phyloP scores from a whole-genome alignment of 2,329 filamentous ascomycete species.

The Penicillium fuscoglaucum region DNA sequence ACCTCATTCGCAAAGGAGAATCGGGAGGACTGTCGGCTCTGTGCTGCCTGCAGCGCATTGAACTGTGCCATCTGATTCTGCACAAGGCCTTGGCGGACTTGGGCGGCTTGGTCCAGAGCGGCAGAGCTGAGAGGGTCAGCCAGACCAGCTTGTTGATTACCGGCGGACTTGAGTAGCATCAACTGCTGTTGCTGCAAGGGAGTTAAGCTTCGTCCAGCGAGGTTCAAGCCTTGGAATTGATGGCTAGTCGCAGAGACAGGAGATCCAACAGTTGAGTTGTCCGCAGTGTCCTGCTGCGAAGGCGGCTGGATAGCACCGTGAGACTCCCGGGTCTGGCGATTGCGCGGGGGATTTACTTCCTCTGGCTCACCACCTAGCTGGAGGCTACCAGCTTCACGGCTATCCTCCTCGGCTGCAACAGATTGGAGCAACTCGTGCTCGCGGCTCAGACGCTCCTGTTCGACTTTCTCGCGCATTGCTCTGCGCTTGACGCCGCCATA shows the following conservation, averaged over 20 bases:
- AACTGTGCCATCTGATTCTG: slow-evolving; percentile 51
- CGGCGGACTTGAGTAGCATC: slow-evolving; percentile 60
- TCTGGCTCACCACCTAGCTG: slow-evolving; percentile 93
- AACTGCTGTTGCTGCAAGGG: slow-evolving; percentile 76
- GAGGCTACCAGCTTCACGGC: slow-evolving; percentile 78
- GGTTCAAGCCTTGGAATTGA: slow-evolving; percentile 57
- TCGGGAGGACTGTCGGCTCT: slow-evolving; percentile 79
- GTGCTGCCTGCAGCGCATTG: slow-evolving; percentile 59
- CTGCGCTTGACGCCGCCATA: slow-evolving; percentile 80
- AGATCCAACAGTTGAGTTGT: slow-evolving; percentile 44
- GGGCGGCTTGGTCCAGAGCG: slow-evolving; percentile 44
- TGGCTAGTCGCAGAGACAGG: slow-evolving; percentile 43
- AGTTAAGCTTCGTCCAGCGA: slow-evolving; percentile 71
- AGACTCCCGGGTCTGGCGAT: slow-evolving; percentile 56
- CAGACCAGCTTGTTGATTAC: slow-evolving; percentile 62
- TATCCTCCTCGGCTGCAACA: slow-evolving; percentile 64
- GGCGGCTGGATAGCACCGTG: slow-evolving; percentile 72
- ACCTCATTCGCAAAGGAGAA: slow-evolving; percentile 78
- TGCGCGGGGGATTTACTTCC: slow-evolving; percentile 60
- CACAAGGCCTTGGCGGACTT: slow-evolving; percentile 47
- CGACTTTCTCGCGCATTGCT: slow-evolving; percentile 68
- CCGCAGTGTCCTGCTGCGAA: slow-evolving; percentile 63
- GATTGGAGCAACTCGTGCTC: slow-evolving; percentile 57
- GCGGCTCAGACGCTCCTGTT: slow-evolving; percentile 59
- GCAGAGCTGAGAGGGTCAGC: slow-evolving; percentile 41